These are phyloP conservation scores for Baudoinia panamericana DNA, from an alignment of 495 filamentous ascomycete species.

Conservation along the genomic window DNA sequence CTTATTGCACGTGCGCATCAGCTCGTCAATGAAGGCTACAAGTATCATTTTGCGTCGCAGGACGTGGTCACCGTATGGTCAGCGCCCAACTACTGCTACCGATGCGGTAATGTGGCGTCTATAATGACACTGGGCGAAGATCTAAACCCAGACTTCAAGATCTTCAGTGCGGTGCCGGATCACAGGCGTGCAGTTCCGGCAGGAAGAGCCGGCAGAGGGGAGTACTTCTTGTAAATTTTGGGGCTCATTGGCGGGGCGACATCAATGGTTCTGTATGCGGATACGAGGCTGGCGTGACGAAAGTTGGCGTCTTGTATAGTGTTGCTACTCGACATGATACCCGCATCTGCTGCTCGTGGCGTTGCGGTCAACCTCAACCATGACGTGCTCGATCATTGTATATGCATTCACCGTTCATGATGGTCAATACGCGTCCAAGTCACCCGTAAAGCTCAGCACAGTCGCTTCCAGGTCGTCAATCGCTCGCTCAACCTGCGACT, in stretches of 20 bases:
- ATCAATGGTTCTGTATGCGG: too few species aligned
- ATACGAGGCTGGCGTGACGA: too few species aligned
- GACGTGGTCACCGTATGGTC: conserved; percentile 99
- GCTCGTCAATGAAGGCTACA: conserved; percentile 95
- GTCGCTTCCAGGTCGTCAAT: conserved; percentile 5
- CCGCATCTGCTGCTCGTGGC: too few species aligned
- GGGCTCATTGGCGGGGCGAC: not conserved
- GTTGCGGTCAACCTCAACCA: too few species aligned
- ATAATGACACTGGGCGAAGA: conserved; percentile 89
- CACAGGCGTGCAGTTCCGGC: conserved; percentile 76
- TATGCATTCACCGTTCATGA: too few species aligned
- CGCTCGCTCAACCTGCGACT: conserved; percentile 8
- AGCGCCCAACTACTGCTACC: conserved; percentile 97
- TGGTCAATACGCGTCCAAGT: conserved; percentile 1
- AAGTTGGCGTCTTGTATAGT: too few species aligned
- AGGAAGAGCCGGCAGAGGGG: conserved; percentile 65
- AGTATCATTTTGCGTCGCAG: conserved; percentile 92
- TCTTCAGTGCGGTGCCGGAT: conserved; percentile 89
- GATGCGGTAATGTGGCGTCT: conserved; percentile 90
- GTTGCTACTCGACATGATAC: too few species aligned
- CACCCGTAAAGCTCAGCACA: conserved; percentile 6
- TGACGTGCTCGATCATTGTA: too few species aligned
- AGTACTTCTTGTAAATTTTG: conserved; percentile 91
- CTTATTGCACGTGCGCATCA: conserved; percentile 94
- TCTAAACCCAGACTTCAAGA: conserved; percentile 75